Conservation (phyloP, 202 grass and related monocot genomes). For the Zoysia matrella region DNA sequence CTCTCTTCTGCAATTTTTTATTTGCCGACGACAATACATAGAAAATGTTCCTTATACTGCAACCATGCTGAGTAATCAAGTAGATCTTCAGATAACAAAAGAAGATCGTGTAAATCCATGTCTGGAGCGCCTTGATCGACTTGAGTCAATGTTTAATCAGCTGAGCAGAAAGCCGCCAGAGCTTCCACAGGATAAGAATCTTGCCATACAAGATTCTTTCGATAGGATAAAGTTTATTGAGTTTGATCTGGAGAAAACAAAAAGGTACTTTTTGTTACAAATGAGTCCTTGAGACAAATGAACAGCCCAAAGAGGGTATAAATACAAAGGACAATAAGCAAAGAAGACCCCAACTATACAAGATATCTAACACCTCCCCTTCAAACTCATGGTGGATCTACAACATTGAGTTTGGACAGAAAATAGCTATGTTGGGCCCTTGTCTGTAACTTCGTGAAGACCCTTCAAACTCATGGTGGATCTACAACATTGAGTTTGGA, state of each 20-base stretch:
- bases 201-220: constrained; percentile 70
- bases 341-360: background rate
- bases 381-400: background rate
- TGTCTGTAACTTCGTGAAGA: no score
- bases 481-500: no score
- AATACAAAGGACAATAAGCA: no score
- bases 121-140: constrained; percentile 68
- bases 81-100: constrained; percentile 49
- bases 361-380: constrained; percentile 27
- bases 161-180: constrained; percentile 71
- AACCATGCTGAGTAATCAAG: constrained; percentile 31
- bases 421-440: no score
- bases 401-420: no score
- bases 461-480: no score
- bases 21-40: constrained; percentile 34
- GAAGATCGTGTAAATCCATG: constrained; percentile 70
- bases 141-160: constrained; percentile 71
- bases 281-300: no score
- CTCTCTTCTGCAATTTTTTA: constrained; percentile 59
- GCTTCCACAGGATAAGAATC: constrained; percentile 77
- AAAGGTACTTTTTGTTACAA: constrained; percentile 58
- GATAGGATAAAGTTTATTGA: constrained; percentile 82
- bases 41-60: constrained; percentile 48
- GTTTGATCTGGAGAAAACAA: constrained; percentile 88
- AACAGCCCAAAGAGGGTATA: no score